Conservation (phyloP, 176 grass and related monocot genomes). For the Avena atlantica region DNA sequence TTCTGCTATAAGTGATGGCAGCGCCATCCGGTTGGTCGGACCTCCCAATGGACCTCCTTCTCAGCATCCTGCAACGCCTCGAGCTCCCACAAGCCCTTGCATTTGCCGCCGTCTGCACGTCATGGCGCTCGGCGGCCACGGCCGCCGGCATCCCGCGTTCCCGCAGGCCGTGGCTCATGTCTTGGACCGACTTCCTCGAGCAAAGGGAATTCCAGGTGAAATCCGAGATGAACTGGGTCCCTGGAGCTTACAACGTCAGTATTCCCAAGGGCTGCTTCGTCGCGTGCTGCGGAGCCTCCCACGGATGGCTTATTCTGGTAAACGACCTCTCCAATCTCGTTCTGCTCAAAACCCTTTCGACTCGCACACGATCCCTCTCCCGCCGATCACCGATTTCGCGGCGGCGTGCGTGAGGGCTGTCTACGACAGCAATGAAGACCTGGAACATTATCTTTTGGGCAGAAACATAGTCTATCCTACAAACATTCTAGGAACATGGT, state of each 20-base stretch:
- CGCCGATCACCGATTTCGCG: not conserved
- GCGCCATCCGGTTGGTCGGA: slow-evolving; percentile 15
- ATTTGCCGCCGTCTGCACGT: not conserved
- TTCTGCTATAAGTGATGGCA: not conserved
- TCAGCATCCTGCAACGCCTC: not conserved
- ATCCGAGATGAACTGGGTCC: not conserved
- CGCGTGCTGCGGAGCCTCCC: not conserved
- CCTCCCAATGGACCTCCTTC: slow-evolving; percentile 32
- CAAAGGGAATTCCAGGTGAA: not conserved
- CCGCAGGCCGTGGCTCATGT: slow-evolving; percentile 26
- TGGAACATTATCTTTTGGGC: not conserved
- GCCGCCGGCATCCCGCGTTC: not conserved
- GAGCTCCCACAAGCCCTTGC: slow-evolving; percentile 19
- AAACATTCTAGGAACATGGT: not conserved
- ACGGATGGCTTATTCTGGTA: not conserved
- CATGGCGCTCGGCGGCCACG: not conserved
- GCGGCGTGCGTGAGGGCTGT: not conserved
- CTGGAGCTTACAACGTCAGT: not conserved
- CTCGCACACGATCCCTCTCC: not conserved
- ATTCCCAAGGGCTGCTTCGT: slow-evolving; percentile 14
- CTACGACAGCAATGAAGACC: not conserved
- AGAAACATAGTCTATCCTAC: not conserved
- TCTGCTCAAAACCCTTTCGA: slow-evolving; percentile 12
- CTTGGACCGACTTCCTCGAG: not conserved
- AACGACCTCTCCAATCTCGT: slow-evolving; percentile 24